A percentile compares a stretch with the other conserved stretches of the same genome.
phyloP scores from a whole-genome alignment of 2,329 filamentous ascomycete genomes.

The Rugonectria rugulosa region DNA sequence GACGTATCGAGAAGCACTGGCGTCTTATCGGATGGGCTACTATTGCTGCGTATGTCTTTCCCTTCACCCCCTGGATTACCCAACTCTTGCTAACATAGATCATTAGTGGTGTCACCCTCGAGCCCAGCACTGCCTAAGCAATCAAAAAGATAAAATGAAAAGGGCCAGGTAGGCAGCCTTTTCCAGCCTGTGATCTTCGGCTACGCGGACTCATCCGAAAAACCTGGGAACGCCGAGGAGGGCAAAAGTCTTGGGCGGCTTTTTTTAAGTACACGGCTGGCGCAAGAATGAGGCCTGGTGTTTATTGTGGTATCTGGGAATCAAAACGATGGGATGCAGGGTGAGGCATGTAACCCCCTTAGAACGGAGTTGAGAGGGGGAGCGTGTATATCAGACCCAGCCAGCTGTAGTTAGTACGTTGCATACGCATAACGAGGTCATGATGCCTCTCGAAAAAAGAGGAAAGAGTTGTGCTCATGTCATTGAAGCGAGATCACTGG shows the following conservation, averaged over 20 bases:
- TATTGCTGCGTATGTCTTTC: slow-evolving; percentile 69
- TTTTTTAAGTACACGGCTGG: slow-evolving; percentile 41
- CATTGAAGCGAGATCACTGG: slow-evolving; percentile 28
- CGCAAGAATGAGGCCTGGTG: slow-evolving; percentile 37
- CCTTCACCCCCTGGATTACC: not conserved
- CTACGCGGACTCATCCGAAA: slow-evolving; percentile 28
- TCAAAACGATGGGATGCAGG: slow-evolving; percentile 20
- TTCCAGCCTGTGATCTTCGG: slow-evolving; percentile 34
- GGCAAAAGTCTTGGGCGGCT: slow-evolving; percentile 29
- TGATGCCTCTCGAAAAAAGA: slow-evolving; percentile 29
- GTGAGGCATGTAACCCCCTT: slow-evolving; percentile 17
- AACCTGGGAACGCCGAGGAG: slow-evolving; percentile 30
- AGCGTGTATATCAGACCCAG: slow-evolving; percentile 28
- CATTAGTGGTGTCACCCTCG: slow-evolving; percentile 60
- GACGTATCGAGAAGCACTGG: slow-evolving; percentile 99
- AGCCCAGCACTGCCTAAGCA: slow-evolving; percentile 56
- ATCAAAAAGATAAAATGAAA: slow-evolving; percentile 19
- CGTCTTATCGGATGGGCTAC: slow-evolving; percentile 92
- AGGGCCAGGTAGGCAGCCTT: slow-evolving; percentile 25
- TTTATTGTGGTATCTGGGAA: slow-evolving; percentile 34
- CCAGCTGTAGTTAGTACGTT: slow-evolving; percentile 35
- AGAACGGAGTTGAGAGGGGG: slow-evolving; percentile 20
- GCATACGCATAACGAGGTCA: slow-evolving; percentile 38
- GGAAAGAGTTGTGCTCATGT: slow-evolving; percentile 31
- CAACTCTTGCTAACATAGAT: slow-evolving; percentile 33